Conservation (phyloP, 129 eudicot genomes). For the Tagetes erecta region DNA sequence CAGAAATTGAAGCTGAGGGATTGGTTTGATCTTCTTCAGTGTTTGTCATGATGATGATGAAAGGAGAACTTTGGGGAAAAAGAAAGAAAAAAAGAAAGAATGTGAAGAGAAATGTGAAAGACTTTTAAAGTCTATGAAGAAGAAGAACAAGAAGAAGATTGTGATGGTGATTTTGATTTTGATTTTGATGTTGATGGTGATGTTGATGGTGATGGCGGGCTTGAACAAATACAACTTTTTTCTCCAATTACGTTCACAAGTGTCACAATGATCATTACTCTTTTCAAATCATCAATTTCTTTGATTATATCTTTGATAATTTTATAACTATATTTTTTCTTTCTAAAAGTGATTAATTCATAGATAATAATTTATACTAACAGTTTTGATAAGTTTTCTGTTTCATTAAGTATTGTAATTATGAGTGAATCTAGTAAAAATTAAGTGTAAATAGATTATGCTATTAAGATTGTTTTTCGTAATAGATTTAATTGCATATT, state of each 20-base stretch:
- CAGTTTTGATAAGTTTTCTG: too few species aligned
- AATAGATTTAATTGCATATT: too few species aligned
- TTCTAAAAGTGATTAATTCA: too few species aligned
- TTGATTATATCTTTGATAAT: too few species aligned
- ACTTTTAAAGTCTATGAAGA: slow-evolving; percentile 22
- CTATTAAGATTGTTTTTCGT: too few species aligned
- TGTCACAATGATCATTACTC: background rate
- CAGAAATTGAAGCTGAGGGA: slow-evolving; percentile 14
- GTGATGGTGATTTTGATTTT: background rate
- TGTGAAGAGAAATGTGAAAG: slow-evolving; percentile 7
- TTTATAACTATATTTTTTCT: too few species aligned
- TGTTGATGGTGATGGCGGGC: background rate
- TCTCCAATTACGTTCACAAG: background rate
- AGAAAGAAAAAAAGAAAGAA: background rate
- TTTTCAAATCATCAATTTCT: background rate
- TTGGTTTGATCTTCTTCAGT: slow-evolving; percentile 35
- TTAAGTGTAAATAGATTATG: too few species aligned
- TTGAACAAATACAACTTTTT: background rate
- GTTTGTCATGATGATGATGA: background rate
- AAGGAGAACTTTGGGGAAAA: background rate
- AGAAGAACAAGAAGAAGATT: background rate
- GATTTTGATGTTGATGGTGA: background rate
- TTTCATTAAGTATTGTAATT: too few species aligned
- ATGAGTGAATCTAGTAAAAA: too few species aligned
- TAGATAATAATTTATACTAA: too few species aligned